phyloP scores from a whole-genome alignment of 345 rosid genomes.

The Populus pruinosa region DNA sequence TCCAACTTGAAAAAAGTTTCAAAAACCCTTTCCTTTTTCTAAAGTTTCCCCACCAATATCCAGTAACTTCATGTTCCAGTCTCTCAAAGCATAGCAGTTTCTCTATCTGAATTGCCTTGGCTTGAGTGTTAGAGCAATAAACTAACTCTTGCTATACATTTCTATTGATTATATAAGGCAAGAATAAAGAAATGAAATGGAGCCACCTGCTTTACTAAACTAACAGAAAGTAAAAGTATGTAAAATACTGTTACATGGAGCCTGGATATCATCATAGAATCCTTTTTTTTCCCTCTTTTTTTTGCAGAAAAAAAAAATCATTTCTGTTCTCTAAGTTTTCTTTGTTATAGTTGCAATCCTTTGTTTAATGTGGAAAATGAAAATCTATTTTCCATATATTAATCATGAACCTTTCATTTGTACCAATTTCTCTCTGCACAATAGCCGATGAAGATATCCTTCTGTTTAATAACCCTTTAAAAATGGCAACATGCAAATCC shows the following conservation, averaged over 20 bases:
- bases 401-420: not conserved
- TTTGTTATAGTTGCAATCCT: not conserved
- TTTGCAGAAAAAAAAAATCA: not conserved
- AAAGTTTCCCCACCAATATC: not conserved
- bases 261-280: slow-evolving; percentile 4
- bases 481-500: not conserved
- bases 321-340: not conserved
- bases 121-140: not conserved
- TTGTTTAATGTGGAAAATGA: not conserved
- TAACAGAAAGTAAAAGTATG: not conserved
- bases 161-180: not conserved
- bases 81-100: not conserved
- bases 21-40: not conserved
- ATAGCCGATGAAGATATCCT: not conserved
- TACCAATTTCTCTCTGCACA: no score
- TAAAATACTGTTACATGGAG: not conserved
- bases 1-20: not conserved
- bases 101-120: not conserved
- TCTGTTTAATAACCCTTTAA: not conserved
- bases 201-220: not conserved
- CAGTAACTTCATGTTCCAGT: not conserved
- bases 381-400: not conserved
- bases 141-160: not conserved
- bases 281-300: not conserved
- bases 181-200: not conserved